These are phyloP conservation scores for Peziza echinospora DNA, from an alignment of 495 filamentous ascomycete genomes.

Conservation along the genomic window DNA sequence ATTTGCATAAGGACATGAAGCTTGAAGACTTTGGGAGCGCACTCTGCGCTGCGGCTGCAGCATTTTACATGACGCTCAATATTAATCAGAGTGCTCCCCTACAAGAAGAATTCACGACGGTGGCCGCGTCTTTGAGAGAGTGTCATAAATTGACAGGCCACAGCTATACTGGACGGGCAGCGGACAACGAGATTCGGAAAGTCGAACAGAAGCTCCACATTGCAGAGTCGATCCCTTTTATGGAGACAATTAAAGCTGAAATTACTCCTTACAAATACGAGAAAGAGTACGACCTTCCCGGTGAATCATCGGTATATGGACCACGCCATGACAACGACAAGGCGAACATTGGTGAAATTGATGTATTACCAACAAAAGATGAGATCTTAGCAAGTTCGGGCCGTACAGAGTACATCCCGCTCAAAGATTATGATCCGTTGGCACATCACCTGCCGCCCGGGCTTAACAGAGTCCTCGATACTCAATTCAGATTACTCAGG, in stretches of 20 bases:
- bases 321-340: conserved; percentile 48
- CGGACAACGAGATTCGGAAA: conserved; percentile 16
- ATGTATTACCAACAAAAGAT: conserved; percentile 38
- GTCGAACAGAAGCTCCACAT: conserved; percentile 23
- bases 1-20: too few species aligned
- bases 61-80: conserved; percentile 8
- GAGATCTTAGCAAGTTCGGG: conserved; percentile 30
- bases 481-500: conserved; percentile 46
- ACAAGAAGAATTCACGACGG: conserved; percentile 7
- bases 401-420: conserved; percentile 38
- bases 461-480: conserved; percentile 39
- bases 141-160: conserved; percentile 6
- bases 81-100: conserved; percentile 14
- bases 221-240: conserved; percentile 19
- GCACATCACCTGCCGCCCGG: conserved; percentile 32
- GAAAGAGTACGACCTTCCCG: conserved; percentile 28
- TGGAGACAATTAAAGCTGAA: conserved; percentile 2
- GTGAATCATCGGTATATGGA: conserved; percentile 29
- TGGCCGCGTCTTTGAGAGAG: conserved; percentile 2
- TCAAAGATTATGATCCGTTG: conserved; percentile 25
- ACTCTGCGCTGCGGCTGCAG: conserved; percentile 3
- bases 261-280: conserved; percentile 19
- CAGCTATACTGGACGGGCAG: conserved; percentile 8
- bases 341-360: conserved; percentile 34
- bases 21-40: conserved; percentile 9